Percentiles rank a stretch among this genome's conserved stretches.
Evolutionary conservation across 2,329 filamentous ascomycete genomes (phyloP).

Genomic region (Lanzia echinophila): DNA sequence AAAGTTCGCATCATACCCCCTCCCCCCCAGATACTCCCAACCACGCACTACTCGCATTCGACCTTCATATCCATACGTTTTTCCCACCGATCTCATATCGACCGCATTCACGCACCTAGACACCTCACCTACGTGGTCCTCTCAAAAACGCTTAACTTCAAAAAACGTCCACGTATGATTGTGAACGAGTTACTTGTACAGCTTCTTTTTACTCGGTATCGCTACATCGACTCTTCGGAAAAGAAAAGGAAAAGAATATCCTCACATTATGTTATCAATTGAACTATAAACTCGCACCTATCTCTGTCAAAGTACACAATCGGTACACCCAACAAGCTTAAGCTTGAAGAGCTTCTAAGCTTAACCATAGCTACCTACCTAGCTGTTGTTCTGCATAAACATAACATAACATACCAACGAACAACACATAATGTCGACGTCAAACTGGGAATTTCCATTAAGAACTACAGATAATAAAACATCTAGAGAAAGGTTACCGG

Average conservation of each 20-base stretch:
- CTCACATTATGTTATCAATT: slow-evolving; percentile 22
- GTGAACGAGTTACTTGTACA: slow-evolving; percentile 13
- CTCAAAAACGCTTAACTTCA: slow-evolving; percentile 18
- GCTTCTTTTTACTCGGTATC: background rate
- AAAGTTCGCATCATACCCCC: slow-evolving; percentile 20
- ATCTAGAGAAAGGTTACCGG: slow-evolving; percentile 34
- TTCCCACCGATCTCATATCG: slow-evolving; percentile 7
- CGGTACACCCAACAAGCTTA: slow-evolving; percentile 3
- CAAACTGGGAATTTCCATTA: slow-evolving; percentile 44
- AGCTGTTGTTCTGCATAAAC: background rate
- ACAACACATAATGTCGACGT: background rate
- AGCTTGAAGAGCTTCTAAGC: slow-evolving; percentile 8
- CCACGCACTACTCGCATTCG: slow-evolving; percentile 1
- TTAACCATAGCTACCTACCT: background rate
- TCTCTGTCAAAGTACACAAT: slow-evolving; percentile 1
- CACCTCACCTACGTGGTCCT: slow-evolving; percentile 27
- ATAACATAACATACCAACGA: background rate
- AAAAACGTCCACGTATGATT: slow-evolving; percentile 26
- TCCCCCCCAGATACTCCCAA: no score
- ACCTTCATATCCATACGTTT: slow-evolving; percentile 16
- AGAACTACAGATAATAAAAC: slow-evolving; percentile 46
- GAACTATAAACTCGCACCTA: slow-evolving; percentile 13
- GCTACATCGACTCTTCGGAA: slow-evolving; percentile 14
- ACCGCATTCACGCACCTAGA: slow-evolving; percentile 3
- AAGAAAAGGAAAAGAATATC: slow-evolving; percentile 12